Evolutionary conservation across 352 stramenopile species (phyloP).

Genomic region (Blastocystis sp.): DNA sequence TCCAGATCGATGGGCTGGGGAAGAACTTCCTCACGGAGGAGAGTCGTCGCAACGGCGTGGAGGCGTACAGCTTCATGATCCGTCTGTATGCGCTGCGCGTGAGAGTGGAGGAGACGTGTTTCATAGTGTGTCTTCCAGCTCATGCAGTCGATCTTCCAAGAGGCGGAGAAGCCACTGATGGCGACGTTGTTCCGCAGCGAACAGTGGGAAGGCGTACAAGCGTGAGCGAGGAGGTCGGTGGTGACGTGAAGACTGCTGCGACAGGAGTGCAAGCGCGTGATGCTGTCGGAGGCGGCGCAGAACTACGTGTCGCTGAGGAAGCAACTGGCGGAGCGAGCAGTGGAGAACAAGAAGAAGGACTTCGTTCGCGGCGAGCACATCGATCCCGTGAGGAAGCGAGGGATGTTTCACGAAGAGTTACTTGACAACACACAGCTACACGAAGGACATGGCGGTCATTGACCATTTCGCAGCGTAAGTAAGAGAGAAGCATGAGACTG

Average conservation of each 20-base stretch:
- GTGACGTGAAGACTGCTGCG: neutral
- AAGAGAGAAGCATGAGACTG: neutral
- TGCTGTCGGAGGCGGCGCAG: neutral
- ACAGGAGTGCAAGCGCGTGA: neutral
- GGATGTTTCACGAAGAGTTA: neutral
- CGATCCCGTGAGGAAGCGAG: neutral
- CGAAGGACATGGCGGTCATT: constrained; percentile 21
- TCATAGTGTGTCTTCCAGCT: neutral
- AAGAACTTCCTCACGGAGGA: constrained; percentile 44
- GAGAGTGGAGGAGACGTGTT: neutral
- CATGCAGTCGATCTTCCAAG: neutral
- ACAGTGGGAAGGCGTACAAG: constrained; percentile 14
- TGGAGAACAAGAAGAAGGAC: constrained; percentile 37
- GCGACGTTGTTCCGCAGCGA: neutral
- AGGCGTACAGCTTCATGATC: constrained; percentile 14
- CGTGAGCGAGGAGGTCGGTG: neutral
- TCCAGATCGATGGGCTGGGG: constrained; percentile 28
- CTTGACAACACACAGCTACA: neutral
- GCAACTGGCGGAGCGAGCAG: neutral
- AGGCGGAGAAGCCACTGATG: neutral
- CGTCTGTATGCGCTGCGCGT: constrained; percentile 31
- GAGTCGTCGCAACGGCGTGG: neutral
- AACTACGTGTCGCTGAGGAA: neutral
- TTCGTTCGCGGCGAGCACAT: constrained; percentile 15
- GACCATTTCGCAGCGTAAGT: neutral